Conservation (phyloP, 1,284 basidiomycete species). For the Xerocomus cyaneibrunnescens region DNA sequence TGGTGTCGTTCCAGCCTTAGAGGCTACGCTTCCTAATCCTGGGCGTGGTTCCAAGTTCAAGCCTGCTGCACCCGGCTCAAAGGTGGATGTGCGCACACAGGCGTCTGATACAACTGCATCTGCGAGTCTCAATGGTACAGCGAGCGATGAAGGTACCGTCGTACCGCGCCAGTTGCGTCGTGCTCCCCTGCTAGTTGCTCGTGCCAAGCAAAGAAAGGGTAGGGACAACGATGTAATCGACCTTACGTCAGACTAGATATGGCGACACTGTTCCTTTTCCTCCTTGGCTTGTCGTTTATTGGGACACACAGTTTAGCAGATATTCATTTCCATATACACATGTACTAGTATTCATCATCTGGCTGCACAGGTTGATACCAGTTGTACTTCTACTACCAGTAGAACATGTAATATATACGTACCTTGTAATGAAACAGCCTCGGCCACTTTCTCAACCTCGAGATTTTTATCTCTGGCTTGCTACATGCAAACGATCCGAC, state of each 20-base stretch:
- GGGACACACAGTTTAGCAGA: too few species aligned
- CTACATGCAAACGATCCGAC: too few species aligned
- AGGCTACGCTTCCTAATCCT: not conserved
- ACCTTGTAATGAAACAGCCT: not conserved
- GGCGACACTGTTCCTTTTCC: not conserved
- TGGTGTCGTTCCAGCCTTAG: not conserved
- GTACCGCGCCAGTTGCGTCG: not conserved
- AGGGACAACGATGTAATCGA: conserved; percentile 38
- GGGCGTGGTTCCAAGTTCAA: conserved; percentile 24
- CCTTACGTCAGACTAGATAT: conserved; percentile 36
- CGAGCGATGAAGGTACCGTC: not conserved
- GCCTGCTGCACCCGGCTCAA: conserved; percentile 3
- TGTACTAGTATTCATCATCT: not conserved
- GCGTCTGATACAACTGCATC: not conserved
- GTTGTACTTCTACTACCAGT: too few species aligned
- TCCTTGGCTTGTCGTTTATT: not conserved
- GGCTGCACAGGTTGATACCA: too few species aligned
- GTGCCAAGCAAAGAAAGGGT: conserved; percentile 14
- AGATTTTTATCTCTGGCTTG: too few species aligned
- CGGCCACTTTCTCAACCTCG: too few species aligned
- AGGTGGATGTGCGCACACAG: not conserved
- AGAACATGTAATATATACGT: too few species aligned
- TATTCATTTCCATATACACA: too few species aligned
- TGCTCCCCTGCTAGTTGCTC: conserved; percentile 30
- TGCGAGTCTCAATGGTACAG: not conserved